Evolutionary conservation across 1,139 yeast genomes (phyloP).

Genomic region (Meyerozyma athensensis): DNA sequence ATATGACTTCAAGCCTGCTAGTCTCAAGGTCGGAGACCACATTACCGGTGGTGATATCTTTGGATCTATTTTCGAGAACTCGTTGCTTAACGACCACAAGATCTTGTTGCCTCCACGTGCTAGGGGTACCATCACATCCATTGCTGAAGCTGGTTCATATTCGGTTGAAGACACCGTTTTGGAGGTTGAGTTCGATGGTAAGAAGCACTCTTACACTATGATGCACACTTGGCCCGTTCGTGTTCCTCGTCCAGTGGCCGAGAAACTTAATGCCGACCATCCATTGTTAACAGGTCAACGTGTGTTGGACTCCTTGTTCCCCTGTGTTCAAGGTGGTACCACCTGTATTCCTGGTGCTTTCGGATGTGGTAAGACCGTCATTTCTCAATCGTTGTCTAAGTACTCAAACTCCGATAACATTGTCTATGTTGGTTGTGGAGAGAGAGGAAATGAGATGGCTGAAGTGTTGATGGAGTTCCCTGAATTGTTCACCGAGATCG

Average conservation of each 20-base stretch:
- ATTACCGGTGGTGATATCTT: conserved; percentile 97
- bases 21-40: conserved; percentile 88
- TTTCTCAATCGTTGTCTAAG: conserved; percentile 94
- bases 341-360: conserved; percentile 99
- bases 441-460: conserved; percentile 98
- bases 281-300: conserved; percentile 98
- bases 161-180: conserved; percentile 82
- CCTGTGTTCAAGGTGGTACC: conserved; percentile 99
- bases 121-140: conserved; percentile 88
- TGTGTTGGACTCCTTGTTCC: conserved; percentile 95
- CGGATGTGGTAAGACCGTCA: conserved; percentile 99
- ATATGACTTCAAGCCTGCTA: conserved; percentile 83
- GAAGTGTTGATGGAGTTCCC: conserved; percentile 99
- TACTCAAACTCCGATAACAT: conserved; percentile 96
- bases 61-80: conserved; percentile 91
- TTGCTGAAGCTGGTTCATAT: conserved; percentile 88
- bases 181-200: conserved; percentile 94
- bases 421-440: conserved; percentile 92
- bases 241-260: conserved; percentile 98
- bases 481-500: conserved; percentile 83
- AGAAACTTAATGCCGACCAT: conserved; percentile 84
- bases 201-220: conserved; percentile 78
- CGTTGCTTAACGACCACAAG: conserved; percentile 86
- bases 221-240: conserved; percentile 99
- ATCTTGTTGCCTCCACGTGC: conserved; percentile 96